Conservation (phyloP, 805 yeast species). For the Zygosaccharomyces pseudorouxii region DNA sequence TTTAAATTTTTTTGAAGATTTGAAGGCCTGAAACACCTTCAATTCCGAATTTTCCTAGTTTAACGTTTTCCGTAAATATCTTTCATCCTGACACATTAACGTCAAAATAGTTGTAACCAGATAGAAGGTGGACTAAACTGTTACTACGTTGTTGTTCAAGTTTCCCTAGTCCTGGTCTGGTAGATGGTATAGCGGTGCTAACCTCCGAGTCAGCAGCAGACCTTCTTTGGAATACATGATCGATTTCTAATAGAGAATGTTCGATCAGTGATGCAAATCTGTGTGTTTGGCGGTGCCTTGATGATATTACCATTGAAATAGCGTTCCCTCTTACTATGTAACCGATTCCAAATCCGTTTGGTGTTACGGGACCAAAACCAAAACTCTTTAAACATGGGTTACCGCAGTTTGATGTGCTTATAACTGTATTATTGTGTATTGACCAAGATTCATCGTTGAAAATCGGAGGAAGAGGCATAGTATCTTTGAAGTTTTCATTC, state of each 20-base stretch:
- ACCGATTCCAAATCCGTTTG: slow-evolving; percentile 91
- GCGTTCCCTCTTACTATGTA: slow-evolving; percentile 80
- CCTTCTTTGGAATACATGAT: slow-evolving; percentile 43
- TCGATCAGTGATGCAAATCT: slow-evolving; percentile 66
- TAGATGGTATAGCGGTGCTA: not conserved
- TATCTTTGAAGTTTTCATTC: slow-evolving; percentile 43
- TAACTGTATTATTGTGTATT: slow-evolving; percentile 68
- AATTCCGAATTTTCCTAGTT: too few relatives aligned
- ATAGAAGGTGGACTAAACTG: slow-evolving; percentile 45
- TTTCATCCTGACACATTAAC: slow-evolving; percentile 28
- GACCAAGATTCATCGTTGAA: slow-evolving; percentile 90
- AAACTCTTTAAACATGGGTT: slow-evolving; percentile 81
- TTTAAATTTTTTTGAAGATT: too few relatives aligned
- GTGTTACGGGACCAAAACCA: slow-evolving; percentile 88
- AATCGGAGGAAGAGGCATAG: slow-evolving; percentile 55
- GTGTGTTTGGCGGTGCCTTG: slow-evolving; percentile 83
- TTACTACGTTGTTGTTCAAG: slow-evolving; percentile 28
- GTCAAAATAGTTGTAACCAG: slow-evolving; percentile 87
- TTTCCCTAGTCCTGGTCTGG: not conserved
- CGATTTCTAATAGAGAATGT: slow-evolving; percentile 56
- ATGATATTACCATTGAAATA: slow-evolving; percentile 74
- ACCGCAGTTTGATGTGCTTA: slow-evolving; percentile 88
- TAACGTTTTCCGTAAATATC: too few relatives aligned
- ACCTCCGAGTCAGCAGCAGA: slow-evolving; percentile 4
- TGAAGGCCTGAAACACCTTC: too few relatives aligned